phyloP scores from a whole-genome alignment of 331 rosid genomes.

The Cydonia oblonga region DNA sequence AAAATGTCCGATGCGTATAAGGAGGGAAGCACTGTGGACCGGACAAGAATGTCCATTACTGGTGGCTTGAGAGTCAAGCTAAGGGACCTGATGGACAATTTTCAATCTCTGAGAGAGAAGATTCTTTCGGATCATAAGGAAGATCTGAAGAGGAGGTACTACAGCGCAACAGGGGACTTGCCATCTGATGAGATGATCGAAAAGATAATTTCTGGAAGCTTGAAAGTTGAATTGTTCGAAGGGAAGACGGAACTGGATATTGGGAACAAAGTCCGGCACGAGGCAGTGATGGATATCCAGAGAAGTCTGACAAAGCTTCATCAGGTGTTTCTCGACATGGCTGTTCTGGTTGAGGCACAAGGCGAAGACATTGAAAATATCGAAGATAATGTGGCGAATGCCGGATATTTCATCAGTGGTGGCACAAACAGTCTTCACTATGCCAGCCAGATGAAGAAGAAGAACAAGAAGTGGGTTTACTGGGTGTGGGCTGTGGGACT shows the following conservation, averaged over 20 bases:
- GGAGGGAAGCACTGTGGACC: slow-evolving; percentile 50
- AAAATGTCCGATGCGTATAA: slow-evolving; percentile 23
- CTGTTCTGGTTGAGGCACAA: slow-evolving; percentile 74
- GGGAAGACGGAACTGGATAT: slow-evolving; percentile 58
- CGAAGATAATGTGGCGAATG: slow-evolving; percentile 69
- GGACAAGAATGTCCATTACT: slow-evolving; percentile 62
- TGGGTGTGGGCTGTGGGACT: slow-evolving; percentile 66
- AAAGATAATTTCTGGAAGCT: slow-evolving; percentile 47
- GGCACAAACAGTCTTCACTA: slow-evolving; percentile 73
- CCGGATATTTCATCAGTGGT: slow-evolving; percentile 49
- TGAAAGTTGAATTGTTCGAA: slow-evolving; percentile 46
- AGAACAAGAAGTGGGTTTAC: slow-evolving; percentile 50
- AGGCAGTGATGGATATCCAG: slow-evolving; percentile 66
- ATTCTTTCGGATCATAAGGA: slow-evolving; percentile 64
- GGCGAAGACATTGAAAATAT: slow-evolving; percentile 68
- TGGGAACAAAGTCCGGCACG: slow-evolving; percentile 53
- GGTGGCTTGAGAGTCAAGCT: slow-evolving; percentile 70
- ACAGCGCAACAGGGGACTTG: slow-evolving; percentile 38
- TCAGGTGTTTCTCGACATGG: slow-evolving; percentile 69
- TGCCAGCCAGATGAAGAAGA: slow-evolving; percentile 82
- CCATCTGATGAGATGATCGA: slow-evolving; percentile 66
- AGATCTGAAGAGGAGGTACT: slow-evolving; percentile 67
- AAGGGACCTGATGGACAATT: slow-evolving; percentile 66
- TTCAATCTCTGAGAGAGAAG: slow-evolving; percentile 61
- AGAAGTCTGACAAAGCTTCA: slow-evolving; percentile 44